Evolutionary conservation across 1,284 basidiomycete genomes (phyloP), one percentile per base, ranked within the genome.

Genomic region (Marasmius fiardii): DNA sequence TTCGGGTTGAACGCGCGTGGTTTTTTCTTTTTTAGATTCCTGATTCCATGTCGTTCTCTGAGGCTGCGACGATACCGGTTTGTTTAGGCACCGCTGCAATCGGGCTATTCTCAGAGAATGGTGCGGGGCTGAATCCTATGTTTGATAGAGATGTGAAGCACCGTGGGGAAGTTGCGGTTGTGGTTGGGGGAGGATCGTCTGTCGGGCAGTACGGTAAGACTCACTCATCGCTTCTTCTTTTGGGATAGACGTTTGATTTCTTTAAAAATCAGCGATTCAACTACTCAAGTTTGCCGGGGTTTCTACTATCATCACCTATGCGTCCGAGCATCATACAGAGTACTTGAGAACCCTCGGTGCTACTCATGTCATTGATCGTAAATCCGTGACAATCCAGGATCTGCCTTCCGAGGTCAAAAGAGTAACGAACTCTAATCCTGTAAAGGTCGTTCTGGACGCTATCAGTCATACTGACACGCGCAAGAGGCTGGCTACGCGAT

Each of bases 151-250:
- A 18, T 4, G 34, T 54, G 2, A 43, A 51, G 23, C 16, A 35
- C 16, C n/a, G 43, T 2, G 53, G 53, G 1, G 28, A 33, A n/a
- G n/a, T 53, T 18, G 43, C 31, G 3, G 16, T 58, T 18, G 51
- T 58, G 2, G 24, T 54, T 7, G 53, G 57, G 4, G 57, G 53
- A 20, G 43, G 26, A 3, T 52, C 53, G 3, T 47, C 51, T 18
- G 58, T 53, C 28, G 57, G 57, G 4, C 43, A 49, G 43, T 58
- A 53, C 26, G 57, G 53, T 56, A 12, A 10, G 57, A 31, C 23
- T n/a, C 21, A 7, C 14, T 18, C 12, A 6, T 6, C 10, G 28
- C 12, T 20, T 12, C 2, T 7, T 18, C n/a, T 6, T 14, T 51
- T 7, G 12, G 11, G 34, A 4, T 37, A 23, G 10, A 16, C 7